A percentile compares a stretch with the other conserved stretches of the same genome.
These are phyloP conservation scores for Aegilops speltoides DNA, from an alignment of 176 grass and related monocot species.

Conservation along the genomic window DNA sequence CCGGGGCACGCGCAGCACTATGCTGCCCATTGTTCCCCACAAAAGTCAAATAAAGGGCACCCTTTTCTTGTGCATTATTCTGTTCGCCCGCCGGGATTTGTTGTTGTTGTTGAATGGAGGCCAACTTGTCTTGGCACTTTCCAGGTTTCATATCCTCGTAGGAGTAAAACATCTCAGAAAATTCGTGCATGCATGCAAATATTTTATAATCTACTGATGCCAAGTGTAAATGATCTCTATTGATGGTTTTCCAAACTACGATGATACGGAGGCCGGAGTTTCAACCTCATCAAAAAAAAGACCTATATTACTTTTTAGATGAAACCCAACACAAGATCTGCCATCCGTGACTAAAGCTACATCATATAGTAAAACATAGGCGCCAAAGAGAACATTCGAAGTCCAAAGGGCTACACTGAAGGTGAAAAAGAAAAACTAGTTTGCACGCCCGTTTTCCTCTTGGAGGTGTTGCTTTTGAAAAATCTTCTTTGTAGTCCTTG, in stretches of 20 bases:
- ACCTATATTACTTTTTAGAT: no score
- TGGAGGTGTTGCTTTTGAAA: no score
- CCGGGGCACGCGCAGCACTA: conserved; percentile 26
- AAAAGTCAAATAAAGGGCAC: conserved; percentile 43
- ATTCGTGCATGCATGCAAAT: background rate
- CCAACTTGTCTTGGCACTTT: conserved; percentile 27
- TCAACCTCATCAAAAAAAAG: no score
- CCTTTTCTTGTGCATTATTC: conserved; percentile 47
- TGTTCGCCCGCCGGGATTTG: background rate
- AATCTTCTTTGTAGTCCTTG: no score
- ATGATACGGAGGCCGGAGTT: no score
- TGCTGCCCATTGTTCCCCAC: conserved; percentile 11
- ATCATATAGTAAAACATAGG: no score
- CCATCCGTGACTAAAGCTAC: no score
- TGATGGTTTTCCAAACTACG: no score
- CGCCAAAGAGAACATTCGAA: background rate
- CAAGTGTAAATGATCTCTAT: background rate
- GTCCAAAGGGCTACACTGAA: background rate
- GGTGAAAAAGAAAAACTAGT: background rate
- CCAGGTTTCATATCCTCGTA: background rate
- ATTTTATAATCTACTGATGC: background rate
- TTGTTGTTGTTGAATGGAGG: background rate
- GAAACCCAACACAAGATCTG: no score
- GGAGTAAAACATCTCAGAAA: background rate
- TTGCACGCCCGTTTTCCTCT: no score